Conservation (phyloP, 1,139 yeast genomes). For the Suhomyces maxii region DNA sequence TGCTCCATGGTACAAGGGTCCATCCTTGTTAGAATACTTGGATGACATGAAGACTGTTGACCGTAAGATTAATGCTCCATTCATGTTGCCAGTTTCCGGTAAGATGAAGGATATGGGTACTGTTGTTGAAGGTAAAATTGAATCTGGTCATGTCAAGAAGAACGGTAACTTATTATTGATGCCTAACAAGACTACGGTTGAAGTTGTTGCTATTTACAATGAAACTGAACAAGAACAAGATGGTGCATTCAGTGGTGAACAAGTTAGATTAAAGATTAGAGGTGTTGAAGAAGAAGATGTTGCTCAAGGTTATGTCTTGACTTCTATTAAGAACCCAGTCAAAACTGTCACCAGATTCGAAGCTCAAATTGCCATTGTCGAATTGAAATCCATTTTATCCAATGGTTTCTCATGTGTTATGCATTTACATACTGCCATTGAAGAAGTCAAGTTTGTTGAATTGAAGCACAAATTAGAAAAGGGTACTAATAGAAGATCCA, state of each 20-base stretch:
- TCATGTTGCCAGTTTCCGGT: slow-evolving; percentile 93
- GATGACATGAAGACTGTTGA: slow-evolving; percentile 79
- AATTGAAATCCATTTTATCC: slow-evolving; percentile 87
- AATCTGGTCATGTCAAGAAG: slow-evolving; percentile 88
- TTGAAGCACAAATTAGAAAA: slow-evolving; percentile 91
- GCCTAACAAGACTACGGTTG: slow-evolving; percentile 88
- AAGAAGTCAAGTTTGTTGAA: slow-evolving; percentile 82
- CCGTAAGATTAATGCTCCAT: slow-evolving; percentile 90
- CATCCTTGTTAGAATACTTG: slow-evolving; percentile 84
- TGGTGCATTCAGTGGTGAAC: slow-evolving; percentile 93
- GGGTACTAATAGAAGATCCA: slow-evolving; percentile 94
- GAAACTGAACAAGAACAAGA: slow-evolving; percentile 96
- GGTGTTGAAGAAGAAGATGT: slow-evolving; percentile 98
- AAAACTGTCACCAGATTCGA: slow-evolving; percentile 88
- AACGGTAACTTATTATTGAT: slow-evolving; percentile 74
- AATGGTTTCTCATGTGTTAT: slow-evolving; percentile 97
- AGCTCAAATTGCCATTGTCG: slow-evolving; percentile 97
- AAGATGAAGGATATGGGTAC: slow-evolving; percentile 98
- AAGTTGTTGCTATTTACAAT: slow-evolving; percentile 82
- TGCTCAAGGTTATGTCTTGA: slow-evolving; percentile 85
- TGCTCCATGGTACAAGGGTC: slow-evolving; percentile 95
- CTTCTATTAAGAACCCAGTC: slow-evolving; percentile 84
- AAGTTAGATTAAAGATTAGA: slow-evolving; percentile 86
- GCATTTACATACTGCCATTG: slow-evolving; percentile 98
- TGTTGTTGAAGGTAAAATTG: slow-evolving; percentile 96